Evolutionary conservation across 2,329 filamentous ascomycete species (phyloP).

Genomic region (Calonectria fujianensis): DNA sequence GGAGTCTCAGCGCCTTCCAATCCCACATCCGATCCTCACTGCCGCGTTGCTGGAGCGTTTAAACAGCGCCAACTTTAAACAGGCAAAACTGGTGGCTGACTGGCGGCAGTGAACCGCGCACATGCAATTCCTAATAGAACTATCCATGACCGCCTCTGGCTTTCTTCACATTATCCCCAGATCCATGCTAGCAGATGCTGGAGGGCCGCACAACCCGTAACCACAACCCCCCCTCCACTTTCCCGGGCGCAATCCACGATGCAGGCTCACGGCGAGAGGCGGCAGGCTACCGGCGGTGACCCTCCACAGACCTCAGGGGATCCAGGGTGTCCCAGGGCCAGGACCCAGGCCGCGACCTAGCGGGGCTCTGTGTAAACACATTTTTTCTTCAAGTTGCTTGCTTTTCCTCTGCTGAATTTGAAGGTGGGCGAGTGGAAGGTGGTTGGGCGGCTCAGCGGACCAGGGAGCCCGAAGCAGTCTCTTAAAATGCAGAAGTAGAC

Average conservation of each 20-base stretch:
- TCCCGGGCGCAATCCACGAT: conserved; percentile 48
- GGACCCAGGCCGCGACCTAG: conserved; percentile 28
- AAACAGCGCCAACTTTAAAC: conserved; percentile 15
- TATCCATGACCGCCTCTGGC: conserved; percentile 24
- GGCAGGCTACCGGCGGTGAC: conserved; percentile 36
- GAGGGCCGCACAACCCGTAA: conserved; percentile 23
- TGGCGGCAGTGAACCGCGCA: conserved; percentile 44
- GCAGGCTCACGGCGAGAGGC: conserved; percentile 39
- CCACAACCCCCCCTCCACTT: conserved; percentile 36
- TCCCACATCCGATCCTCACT: conserved; percentile 27
- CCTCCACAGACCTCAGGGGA: conserved; percentile 26
- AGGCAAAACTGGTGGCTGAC: conserved; percentile 26
- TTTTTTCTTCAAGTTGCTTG: conserved; percentile 22
- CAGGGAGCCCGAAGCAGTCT: conserved; percentile 27
- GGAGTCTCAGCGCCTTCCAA: not conserved
- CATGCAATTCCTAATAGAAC: conserved; percentile 10
- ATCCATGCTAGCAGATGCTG: conserved; percentile 37
- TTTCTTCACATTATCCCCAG: conserved; percentile 33
- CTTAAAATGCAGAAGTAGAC: conserved; percentile 15
- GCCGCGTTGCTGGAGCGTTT: conserved; percentile 27
- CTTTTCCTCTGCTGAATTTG: conserved; percentile 22
- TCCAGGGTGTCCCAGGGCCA: conserved; percentile 18
- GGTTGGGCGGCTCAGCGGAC: conserved; percentile 43
- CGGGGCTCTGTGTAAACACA: conserved; percentile 30
- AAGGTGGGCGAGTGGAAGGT: conserved; percentile 29